phyloP scores from a whole-genome alignment of 177 flowering plant species.

The Tripterygium wilfordii region DNA sequence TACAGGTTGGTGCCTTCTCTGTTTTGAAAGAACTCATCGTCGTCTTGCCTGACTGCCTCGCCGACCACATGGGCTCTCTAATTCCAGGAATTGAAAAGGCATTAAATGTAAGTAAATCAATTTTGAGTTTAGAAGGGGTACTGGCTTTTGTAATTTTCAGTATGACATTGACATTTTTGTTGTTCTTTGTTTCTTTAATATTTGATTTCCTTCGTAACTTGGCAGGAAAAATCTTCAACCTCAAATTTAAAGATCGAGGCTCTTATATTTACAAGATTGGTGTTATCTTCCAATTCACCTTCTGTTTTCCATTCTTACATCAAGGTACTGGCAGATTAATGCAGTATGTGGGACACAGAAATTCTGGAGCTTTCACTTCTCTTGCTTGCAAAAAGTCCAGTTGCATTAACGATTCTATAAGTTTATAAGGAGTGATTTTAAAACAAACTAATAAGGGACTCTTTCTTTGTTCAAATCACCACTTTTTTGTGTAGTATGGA shows the following conservation, averaged over 20 bases:
- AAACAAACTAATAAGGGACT: no score
- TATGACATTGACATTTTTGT: not conserved
- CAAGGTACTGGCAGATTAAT: constrained; percentile 42
- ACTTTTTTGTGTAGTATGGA: no score
- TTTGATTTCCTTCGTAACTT: not conserved
- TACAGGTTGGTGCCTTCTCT: constrained; percentile 96
- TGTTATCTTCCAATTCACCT: constrained; percentile 94
- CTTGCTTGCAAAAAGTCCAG: no score
- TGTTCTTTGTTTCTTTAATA: not conserved
- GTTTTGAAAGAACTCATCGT: constrained; percentile 92
- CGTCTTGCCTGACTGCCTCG: constrained; percentile 93
- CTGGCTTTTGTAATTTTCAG: not conserved
- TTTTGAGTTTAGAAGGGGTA: not conserved
- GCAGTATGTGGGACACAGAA: no score
- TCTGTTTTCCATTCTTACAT: constrained; percentile 86
- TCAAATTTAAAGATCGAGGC: constrained; percentile 97
- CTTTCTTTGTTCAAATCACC: no score
- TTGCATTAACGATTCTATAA: no score
- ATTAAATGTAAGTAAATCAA: constrained; percentile 54
- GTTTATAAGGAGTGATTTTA: no score
- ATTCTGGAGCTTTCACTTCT: no score
- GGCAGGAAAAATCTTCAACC: constrained; percentile 85
- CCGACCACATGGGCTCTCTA: constrained; percentile 91
- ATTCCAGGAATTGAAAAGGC: constrained; percentile 95
- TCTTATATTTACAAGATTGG: constrained; percentile 86